Percentiles rank a stretch among this genome's conserved stretches.
Conservation (phyloP, 169 alveolate species). For the Eimeria necatrix region DNA sequence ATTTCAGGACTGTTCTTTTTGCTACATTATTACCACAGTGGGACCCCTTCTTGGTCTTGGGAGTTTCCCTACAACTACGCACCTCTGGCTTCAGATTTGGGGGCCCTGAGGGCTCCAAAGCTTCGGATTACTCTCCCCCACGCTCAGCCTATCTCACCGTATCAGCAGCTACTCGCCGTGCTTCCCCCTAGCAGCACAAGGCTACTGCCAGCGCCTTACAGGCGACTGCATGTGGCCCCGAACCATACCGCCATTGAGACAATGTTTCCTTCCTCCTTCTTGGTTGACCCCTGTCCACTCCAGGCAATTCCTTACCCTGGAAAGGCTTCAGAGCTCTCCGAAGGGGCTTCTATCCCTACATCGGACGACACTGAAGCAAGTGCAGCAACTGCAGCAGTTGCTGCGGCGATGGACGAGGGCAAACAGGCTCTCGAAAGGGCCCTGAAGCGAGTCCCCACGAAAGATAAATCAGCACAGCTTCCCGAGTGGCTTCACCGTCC, state of each 20-base stretch:
- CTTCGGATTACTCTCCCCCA: background rate
- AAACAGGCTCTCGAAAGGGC: background rate
- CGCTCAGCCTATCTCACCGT: conserved; percentile 58
- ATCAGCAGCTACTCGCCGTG: conserved; percentile 76
- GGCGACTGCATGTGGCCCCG: conserved; percentile 64
- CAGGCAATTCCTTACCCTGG: conserved; percentile 71
- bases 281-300: conserved; percentile 64
- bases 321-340: conserved; percentile 30
- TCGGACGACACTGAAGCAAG: background rate
- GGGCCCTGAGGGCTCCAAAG: conserved; percentile 20
- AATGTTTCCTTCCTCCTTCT: conserved; percentile 32
- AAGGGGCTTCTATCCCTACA: background rate
- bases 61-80: conserved; percentile 99
- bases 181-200: conserved; percentile 69
- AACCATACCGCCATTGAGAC: background rate
- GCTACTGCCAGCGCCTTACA: conserved; percentile 66
- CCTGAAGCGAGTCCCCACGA: conserved; percentile 4
- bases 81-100: conserved; percentile 85
- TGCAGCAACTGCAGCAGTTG: conserved; percentile 19
- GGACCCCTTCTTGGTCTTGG: conserved; percentile 99
- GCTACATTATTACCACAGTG: conserved; percentile 87
- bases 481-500: conserved; percentile 80
- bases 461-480: conserved; percentile 55
- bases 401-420: background rate
- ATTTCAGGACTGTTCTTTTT: conserved; percentile 59